phyloP scores from a whole-genome alignment of 805 yeast species.

The Starmerella kuoi region DNA sequence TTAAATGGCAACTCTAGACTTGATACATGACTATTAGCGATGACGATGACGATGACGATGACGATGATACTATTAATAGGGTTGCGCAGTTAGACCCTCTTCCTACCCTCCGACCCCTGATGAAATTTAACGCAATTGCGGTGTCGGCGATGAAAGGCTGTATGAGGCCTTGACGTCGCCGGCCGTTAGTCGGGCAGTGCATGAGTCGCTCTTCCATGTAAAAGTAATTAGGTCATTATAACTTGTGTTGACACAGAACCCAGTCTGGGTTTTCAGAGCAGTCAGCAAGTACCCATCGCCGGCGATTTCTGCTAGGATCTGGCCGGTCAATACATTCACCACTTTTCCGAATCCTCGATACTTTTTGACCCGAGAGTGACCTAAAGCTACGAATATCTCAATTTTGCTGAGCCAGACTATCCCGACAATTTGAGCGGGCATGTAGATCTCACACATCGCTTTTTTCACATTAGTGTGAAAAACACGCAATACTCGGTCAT shows the following conservation, averaged over 20 bases:
- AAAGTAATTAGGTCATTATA: not conserved
- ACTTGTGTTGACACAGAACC: conserved; percentile 13
- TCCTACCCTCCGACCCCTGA: too few species aligned
- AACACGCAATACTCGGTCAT: conserved; percentile 11
- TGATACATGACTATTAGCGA: too few species aligned
- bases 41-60: too few species aligned
- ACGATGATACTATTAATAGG: too few species aligned
- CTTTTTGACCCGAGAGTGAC: conserved; percentile 13
- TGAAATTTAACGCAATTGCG: not conserved
- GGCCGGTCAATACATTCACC: conserved; percentile 2
- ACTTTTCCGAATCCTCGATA: conserved; percentile 12
- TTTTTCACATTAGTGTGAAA: not conserved
- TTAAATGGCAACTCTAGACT: too few species aligned
- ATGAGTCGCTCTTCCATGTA: conserved; percentile 7
- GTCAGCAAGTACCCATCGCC: conserved; percentile 11
- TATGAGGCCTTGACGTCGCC: not conserved
- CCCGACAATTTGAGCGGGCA: conserved; percentile 18
- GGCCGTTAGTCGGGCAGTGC: not conserved
- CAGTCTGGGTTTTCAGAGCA: conserved; percentile 10
- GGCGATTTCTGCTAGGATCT: conserved; percentile 11
- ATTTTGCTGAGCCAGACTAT: conserved; percentile 13
- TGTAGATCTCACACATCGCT: conserved; percentile 1
- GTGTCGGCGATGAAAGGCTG: not conserved
- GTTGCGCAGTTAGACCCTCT: too few species aligned
- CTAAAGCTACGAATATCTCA: conserved; percentile 16